Percentiles rank a stretch among this genome's conserved stretches.
Evolutionary conservation across 345 rosid genomes (phyloP).

Genomic region (Boechera divaricarpa): DNA sequence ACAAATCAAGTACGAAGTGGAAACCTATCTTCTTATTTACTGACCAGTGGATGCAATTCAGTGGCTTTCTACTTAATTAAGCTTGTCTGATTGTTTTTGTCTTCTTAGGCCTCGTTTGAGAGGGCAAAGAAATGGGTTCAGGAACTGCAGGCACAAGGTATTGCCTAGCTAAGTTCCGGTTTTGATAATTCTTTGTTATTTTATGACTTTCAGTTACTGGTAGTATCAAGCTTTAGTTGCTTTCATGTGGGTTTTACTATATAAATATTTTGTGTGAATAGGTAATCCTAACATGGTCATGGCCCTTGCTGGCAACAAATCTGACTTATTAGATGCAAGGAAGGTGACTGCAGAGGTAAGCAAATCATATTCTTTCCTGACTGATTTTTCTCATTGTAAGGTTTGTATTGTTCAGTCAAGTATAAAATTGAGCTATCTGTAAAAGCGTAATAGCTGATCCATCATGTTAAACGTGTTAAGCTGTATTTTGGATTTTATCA

Average conservation of each 20-base stretch:
- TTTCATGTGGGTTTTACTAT: neutral
- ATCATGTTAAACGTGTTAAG: constrained; percentile 13
- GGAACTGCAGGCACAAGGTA: constrained; percentile 97
- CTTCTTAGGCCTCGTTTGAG: constrained; percentile 82
- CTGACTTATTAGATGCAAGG: constrained; percentile 62
- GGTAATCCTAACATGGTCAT: constrained; percentile 69
- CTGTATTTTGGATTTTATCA: constrained; percentile 18
- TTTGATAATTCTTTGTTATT: constrained; percentile 2
- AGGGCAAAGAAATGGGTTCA: constrained; percentile 98
- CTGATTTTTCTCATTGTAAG: neutral
- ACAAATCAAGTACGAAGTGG: constrained; percentile 66
- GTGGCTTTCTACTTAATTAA: constrained; percentile 3
- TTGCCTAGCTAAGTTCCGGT: constrained; percentile 18
- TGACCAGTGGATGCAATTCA: constrained; percentile 10
- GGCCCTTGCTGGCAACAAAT: constrained; percentile 69
- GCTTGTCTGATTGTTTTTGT: neutral
- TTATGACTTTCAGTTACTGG: neutral
- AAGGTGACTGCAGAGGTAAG: constrained; percentile 75
- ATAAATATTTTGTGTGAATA: constrained; percentile 33
- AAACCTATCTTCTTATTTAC: neutral
- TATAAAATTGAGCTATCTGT: constrained; percentile 13
- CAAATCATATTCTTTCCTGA: constrained; percentile 27
- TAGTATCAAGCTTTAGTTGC: neutral
- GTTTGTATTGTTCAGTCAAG: constrained; percentile 12
- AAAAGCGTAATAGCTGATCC: constrained; percentile 18